Base-by-base conservation (phyloP, 371 early-diverging fungal genomes). In the Mortierella sp. region DNA sequence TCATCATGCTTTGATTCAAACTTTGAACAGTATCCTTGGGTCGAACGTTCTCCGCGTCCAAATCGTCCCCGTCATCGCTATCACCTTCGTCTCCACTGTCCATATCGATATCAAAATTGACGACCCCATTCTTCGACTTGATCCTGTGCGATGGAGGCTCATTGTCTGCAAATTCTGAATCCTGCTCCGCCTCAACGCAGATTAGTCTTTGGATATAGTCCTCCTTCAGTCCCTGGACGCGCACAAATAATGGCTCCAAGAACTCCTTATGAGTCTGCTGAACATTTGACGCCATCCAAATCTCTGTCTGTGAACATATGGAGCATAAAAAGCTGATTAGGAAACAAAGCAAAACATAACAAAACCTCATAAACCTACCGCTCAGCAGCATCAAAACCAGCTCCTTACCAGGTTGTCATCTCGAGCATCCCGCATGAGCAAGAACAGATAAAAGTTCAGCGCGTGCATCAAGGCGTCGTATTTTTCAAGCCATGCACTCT, bases 401-500 rank as follows among this genome's bases (percentile, higher is more conserved):
- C 28, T 28, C 34, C 41, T 55, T 61, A 72, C 73, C 69, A 75
- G 14, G 24, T 75, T 64, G 23, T 79, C 81, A 4, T 71, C 52
- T 12, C 37, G 19, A 21, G 49, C 19, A 44, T 81, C 80, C n/a
- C 66, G 65, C 50, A 75, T 78, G 32, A 82, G 69, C 41, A 82
- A 31, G 61, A 72, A 82, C 53, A 82, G 48, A 50, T 84, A 84
- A 48, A 82, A 61, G 49, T 80, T 82, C 1, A 84, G 59, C 0
- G 79, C 71, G 31, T 84, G 81, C 80, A 82, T 81, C 6, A 76
- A 58, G 42, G 73, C 52, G 31, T 56, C 73, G 47, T 79, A 81
- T 14, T 78, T 78, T 31, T 82, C 72, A 63, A 26, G 30, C 76
- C 76, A 75, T 0, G 56, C 64, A 3, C 60, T 44, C 37, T 75